Evolutionary conservation across 75 land plant species (phyloP).

Genomic region (Selaginella tamariscina): DNA sequence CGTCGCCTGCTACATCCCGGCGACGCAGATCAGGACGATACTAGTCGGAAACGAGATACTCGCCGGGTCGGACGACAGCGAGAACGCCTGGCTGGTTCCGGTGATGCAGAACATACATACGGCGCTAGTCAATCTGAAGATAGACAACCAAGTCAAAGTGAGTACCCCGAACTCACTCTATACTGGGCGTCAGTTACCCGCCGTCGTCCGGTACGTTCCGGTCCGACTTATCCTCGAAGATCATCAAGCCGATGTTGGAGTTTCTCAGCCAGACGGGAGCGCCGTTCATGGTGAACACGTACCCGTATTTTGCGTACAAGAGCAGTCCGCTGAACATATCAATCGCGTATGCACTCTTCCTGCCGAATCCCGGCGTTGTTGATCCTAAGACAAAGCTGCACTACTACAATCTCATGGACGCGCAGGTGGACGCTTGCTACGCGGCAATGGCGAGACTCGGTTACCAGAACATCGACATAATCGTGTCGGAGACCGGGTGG

Average conservation of each 20-base stretch:
- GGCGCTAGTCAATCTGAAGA: conserved; percentile 14
- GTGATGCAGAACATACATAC: conserved; percentile 31
- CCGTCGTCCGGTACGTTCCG: conserved; percentile 29
- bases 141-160: conserved; percentile 20
- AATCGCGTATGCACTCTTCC: conserved; percentile 13
- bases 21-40: conserved; percentile 16
- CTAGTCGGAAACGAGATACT: conserved; percentile 25
- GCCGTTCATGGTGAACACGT: conserved; percentile 9
- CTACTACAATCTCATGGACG: conserved; percentile 1
- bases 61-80: neutral
- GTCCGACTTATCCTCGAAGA: neutral
- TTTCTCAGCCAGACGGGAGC: neutral
- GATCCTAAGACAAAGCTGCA: neutral
- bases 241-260: neutral
- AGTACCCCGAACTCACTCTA: conserved; percentile 21
- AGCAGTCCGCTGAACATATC: neutral
- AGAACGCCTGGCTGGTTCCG: conserved; percentile 12
- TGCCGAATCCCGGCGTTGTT: neutral
- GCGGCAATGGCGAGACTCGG: neutral
- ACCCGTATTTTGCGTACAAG: conserved; percentile 12
- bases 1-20: conserved; percentile 6
- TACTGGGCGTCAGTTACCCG: conserved; percentile 28
- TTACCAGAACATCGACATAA: neutral
- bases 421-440: neutral
- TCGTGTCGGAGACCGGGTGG: conserved; percentile 2